Evolutionary conservation across 2,329 filamentous ascomycete species (phyloP).

Genomic region (Corinectria fuckeliana): DNA sequence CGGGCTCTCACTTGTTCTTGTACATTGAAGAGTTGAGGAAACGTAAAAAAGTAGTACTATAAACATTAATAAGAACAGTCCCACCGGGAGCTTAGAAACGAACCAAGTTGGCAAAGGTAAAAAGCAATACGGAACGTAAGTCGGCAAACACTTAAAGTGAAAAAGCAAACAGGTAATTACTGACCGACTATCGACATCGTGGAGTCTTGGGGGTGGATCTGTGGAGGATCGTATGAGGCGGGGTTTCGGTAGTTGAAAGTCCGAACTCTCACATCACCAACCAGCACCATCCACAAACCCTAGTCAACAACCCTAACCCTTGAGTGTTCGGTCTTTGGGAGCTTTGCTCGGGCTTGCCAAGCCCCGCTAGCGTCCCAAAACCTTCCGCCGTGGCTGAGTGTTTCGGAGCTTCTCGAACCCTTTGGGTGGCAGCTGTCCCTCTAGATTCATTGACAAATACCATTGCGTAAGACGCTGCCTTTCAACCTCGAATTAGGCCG

Average conservation of each 20-base stretch:
- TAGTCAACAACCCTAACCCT: constrained; percentile 25
- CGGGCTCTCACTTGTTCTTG: constrained; percentile 1
- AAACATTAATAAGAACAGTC: not conserved
- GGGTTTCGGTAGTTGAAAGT: constrained; percentile 29
- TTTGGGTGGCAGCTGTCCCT: not conserved
- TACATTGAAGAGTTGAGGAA: not conserved
- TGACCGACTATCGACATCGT: not conserved
- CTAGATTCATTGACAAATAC: not conserved
- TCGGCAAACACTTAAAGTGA: not conserved
- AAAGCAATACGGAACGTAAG: not conserved
- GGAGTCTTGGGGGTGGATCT: constrained; percentile 20
- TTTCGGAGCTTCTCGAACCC: not conserved
- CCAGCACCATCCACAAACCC: not conserved
- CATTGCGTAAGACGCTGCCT: constrained; percentile 9
- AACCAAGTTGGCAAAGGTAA: not conserved
- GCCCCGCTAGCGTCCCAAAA: not conserved
- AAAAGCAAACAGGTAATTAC: not conserved
- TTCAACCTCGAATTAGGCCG: not conserved
- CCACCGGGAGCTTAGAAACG: not conserved
- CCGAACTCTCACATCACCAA: constrained; percentile 30
- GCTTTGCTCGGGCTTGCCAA: constrained; percentile 19
- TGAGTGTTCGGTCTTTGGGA: not conserved
- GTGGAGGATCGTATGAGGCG: constrained; percentile 16
- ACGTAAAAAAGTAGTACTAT: not conserved
- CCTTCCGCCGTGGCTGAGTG: not conserved